Conservation (phyloP, 2,329 filamentous ascomycete species). For the Didymella pomorum region DNA sequence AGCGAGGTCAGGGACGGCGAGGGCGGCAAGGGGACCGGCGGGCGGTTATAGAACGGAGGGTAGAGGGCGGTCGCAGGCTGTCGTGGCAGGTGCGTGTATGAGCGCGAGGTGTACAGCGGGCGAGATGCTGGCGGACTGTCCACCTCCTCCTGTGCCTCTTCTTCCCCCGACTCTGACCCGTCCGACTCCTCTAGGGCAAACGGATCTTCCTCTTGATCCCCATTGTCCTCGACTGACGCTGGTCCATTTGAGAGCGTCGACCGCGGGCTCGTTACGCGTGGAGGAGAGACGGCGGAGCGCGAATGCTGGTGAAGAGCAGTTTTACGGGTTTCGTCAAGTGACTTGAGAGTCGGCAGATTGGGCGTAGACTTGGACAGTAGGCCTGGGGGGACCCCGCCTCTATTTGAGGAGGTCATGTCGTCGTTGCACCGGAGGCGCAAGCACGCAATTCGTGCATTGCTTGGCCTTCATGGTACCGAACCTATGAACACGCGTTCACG, state of each 20-base stretch:
- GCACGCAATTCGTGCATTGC: conserved; percentile 33
- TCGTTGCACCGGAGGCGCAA: conserved; percentile 21
- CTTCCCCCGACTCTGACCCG: conserved; percentile 40
- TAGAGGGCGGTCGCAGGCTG: conserved; percentile 56
- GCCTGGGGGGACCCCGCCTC: conserved; percentile 48
- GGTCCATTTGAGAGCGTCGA: conserved; percentile 34
- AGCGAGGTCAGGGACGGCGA: conserved; percentile 93
- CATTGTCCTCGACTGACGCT: conserved; percentile 41
- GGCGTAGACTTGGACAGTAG: conserved; percentile 59
- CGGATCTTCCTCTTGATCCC: conserved; percentile 26
- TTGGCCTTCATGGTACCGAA: background rate
- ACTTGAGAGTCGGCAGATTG: conserved; percentile 54
- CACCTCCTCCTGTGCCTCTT: conserved; percentile 15
- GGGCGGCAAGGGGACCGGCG: conserved; percentile 91
- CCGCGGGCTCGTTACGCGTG: conserved; percentile 23
- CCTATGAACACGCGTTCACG: conserved; percentile 24
- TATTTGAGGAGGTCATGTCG: conserved; percentile 33
- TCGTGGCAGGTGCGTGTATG: conserved; percentile 55
- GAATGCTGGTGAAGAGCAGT: background rate
- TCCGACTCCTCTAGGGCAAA: conserved; percentile 32
- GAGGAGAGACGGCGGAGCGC: conserved; percentile 14
- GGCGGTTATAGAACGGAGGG: conserved; percentile 95
- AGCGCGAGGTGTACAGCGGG: conserved; percentile 55
- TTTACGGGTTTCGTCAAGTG: conserved; percentile 34
- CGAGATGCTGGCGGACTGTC: conserved; percentile 31